phyloP scores from a whole-genome alignment of 163 green algal genomes.

The Volvox carteri region DNA sequence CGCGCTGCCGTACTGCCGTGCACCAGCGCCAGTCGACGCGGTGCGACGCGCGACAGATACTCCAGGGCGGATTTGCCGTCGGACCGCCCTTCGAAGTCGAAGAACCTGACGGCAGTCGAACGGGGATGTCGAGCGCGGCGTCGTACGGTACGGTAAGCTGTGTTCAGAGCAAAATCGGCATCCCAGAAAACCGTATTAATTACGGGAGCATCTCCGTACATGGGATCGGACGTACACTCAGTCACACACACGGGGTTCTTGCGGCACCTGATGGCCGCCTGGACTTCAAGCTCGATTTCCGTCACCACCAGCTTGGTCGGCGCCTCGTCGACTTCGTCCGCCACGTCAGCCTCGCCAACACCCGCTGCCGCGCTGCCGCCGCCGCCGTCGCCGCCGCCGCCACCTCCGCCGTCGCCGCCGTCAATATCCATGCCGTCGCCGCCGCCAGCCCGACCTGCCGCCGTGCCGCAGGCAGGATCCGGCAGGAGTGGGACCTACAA shows the following conservation, averaged over 20 bases:
- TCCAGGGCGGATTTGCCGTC: conserved; percentile 80
- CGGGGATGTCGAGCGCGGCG: too few species aligned
- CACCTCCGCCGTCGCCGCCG: conserved; percentile 2
- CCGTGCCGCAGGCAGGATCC: background rate
- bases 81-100: conserved; percentile 79
- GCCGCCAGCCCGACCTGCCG: background rate
- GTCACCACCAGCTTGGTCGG: conserved; percentile 73
- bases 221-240: too few species aligned
- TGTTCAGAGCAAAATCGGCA: too few species aligned
- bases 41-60: conserved; percentile 78
- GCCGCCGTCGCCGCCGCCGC: conserved; percentile 34
- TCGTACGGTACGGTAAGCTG: too few species aligned
- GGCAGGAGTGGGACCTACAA: background rate
- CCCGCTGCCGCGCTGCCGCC: conserved; percentile 17
- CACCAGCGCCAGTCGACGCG: conserved; percentile 80
- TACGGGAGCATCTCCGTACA: too few species aligned
- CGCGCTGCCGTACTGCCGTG: conserved; percentile 56
- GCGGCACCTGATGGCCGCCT: conserved; percentile 64
- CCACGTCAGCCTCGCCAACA: background rate
- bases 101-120: too few species aligned
- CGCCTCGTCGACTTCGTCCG: conserved; percentile 61
- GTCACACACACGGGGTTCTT: too few species aligned
- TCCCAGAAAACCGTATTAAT: too few species aligned
- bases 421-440: conserved; percentile 35
- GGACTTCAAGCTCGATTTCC: conserved; percentile 52